Evolutionary conservation across 495 filamentous ascomycete species (phyloP), one percentile per base, ranked within the genome.

Genomic region (Bacidia gigantensis): DNA sequence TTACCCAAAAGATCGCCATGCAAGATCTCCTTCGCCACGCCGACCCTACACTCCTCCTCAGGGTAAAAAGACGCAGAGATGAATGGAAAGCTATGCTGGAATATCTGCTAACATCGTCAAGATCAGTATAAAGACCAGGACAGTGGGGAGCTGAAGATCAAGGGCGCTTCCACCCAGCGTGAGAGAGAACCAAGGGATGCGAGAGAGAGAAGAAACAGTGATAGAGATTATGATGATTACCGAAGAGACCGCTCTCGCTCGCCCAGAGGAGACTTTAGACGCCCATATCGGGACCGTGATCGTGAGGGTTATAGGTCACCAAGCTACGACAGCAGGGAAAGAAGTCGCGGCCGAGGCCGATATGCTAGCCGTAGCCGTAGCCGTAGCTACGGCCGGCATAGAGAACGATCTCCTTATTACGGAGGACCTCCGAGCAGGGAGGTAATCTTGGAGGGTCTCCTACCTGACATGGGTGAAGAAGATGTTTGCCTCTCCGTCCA

Each of bases 391-490:
- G 69, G 69, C 48, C 67, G 59, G 12, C 66, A 64, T n/a, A 62
- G 69, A 53, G 63, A 69, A 48, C 67, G 67, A 46, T 66, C 67
- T 46, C 61, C 70, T 22, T 63, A 71, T 49, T 68, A 65, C 58
- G 77, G 74, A 45, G 67, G 59, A 38, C 67, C 68, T 40, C 75
- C 77, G 48, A 78, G 73, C 50, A 64, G 70, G 60, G 79, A 80
- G 60, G 65, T 83, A 12, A 81, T 80, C 55, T 69, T 83, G 66
- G 78, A 82, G 55, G 79, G 78, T 26, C 59, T 83, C 42, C 73
- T 71, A 38, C 62, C 75, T 61, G 71, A 79, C 50, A 77, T 77
- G 70, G 68, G 62, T 57, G 73, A 83, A 74, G 75, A 79, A 68
- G 73, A 77, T 71, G 81, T 78, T 77, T 69, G 69, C 69, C 60